Evolutionary conservation across 2,329 filamentous ascomycete species (phyloP).

Genomic region (Exophiala phaeomuriformis): DNA sequence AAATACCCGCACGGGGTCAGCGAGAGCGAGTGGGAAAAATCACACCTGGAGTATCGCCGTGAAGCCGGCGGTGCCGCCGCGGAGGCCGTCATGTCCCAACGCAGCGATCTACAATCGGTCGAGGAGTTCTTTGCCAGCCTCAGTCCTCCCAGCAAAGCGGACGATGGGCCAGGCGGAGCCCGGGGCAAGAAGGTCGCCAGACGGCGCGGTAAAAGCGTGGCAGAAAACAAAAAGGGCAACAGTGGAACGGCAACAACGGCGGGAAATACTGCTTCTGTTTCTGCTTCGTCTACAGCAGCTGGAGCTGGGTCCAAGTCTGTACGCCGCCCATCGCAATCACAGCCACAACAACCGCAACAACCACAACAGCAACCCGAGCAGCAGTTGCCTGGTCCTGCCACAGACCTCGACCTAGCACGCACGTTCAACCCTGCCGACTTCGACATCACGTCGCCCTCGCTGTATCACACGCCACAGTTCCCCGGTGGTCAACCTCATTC

Average conservation of each 20-base stretch:
- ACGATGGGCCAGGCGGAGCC: conserved; percentile 30
- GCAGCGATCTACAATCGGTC: conserved; percentile 83
- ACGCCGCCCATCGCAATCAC: conserved; percentile 7
- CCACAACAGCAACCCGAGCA: conserved; percentile 2
- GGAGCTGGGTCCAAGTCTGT: conserved; percentile 3
- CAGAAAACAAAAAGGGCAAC: conserved; percentile 33
- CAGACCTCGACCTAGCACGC: conserved; percentile 21
- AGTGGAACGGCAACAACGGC: conserved; percentile 8
- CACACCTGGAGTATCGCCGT: conserved; percentile 58
- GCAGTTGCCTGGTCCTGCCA: conserved; percentile 4
- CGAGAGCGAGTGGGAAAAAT: conserved; percentile 73
- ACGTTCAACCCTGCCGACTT: conserved; percentile 22
- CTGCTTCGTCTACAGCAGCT: background rate
- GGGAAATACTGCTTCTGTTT: conserved; percentile 5
- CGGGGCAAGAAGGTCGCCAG: conserved; percentile 40
- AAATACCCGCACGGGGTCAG: conserved; percentile 88
- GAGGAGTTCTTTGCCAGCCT: conserved; percentile 88
- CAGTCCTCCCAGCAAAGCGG: conserved; percentile 51
- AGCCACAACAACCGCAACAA: background rate
- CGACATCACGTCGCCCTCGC: conserved; percentile 23
- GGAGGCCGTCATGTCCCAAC: conserved; percentile 84
- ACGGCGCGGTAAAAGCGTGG: conserved; percentile 31
- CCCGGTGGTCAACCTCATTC: conserved; percentile 6
- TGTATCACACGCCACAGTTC: conserved; percentile 20
- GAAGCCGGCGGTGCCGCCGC: conserved; percentile 63